These are phyloP conservation scores for Phytophthora cactorum DNA, from an alignment of 352 stramenopile species.

Conservation along the genomic window DNA sequence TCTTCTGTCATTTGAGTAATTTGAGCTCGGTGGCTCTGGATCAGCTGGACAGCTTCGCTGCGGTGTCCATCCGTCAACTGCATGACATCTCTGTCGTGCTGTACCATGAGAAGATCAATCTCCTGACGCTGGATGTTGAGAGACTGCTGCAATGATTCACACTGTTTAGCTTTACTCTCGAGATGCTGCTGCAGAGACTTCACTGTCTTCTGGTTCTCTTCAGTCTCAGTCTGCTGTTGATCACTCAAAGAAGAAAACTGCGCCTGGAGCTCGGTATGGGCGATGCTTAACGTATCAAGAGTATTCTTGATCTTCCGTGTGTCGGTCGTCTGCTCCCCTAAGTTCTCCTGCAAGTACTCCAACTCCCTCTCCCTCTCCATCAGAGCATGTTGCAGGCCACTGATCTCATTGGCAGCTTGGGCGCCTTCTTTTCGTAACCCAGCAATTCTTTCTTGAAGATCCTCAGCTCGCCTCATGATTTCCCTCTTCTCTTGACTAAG, in stretches of 20 bases:
- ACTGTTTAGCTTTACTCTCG: conserved; percentile 18
- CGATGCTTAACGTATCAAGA: conserved; percentile 14
- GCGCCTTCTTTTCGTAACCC: conserved; percentile 23
- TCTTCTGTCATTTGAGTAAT: conserved; percentile 21
- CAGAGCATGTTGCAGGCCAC: conserved; percentile 28
- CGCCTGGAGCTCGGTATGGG: conserved; percentile 18
- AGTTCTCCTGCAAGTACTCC: conserved; percentile 31
- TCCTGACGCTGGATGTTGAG: conserved; percentile 28
- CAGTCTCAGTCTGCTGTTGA: conserved; percentile 21
- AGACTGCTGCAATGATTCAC: conserved; percentile 20
- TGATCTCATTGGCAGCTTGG: conserved; percentile 20
- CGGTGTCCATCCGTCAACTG: conserved; percentile 18
- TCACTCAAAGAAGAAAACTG: conserved; percentile 14
- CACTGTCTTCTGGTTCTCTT: conserved; percentile 5
- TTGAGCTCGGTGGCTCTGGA: conserved; percentile 22
- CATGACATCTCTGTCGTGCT: conserved; percentile 29
- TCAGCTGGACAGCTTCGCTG: conserved; percentile 24
- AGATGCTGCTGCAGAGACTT: conserved; percentile 20
- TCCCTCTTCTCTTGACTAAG: conserved; percentile 34
- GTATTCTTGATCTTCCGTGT: conserved; percentile 22
- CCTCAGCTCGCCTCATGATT: conserved; percentile 21
- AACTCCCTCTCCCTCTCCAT: conserved; percentile 41
- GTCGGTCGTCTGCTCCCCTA: conserved; percentile 28
- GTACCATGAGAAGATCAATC: conserved; percentile 21
- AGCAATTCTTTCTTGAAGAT: conserved; percentile 36